Conservation (phyloP, 2,329 filamentous ascomycete species). For the Monilinia fructicola region DNA sequence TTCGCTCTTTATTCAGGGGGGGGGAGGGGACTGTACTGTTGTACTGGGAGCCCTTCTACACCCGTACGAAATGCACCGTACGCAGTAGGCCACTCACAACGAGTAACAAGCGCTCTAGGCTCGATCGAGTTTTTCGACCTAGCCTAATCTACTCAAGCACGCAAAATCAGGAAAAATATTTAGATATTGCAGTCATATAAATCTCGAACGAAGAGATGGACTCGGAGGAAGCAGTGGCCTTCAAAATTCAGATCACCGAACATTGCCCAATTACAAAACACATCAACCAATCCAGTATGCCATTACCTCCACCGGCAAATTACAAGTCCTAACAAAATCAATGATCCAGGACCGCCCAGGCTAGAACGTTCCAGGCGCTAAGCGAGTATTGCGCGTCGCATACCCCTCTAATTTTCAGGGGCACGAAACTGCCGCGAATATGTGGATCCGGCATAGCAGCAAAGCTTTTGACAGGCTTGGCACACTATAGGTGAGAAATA, state of each 20-base stretch:
- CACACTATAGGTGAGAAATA: not conserved
- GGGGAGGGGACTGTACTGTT: not conserved
- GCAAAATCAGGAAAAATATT: not conserved
- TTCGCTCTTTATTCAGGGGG: too few relatives aligned
- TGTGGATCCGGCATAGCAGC: not conserved
- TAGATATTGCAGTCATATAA: not conserved
- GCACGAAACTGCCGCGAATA: constrained; percentile 12
- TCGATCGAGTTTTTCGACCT: not conserved
- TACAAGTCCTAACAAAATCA: not conserved
- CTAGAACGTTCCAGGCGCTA: not conserved
- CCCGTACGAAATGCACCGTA: not conserved
- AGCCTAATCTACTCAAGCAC: not conserved
- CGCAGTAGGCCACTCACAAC: not conserved
- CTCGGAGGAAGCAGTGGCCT: not conserved
- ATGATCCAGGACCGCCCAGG: not conserved
- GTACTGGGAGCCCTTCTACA: not conserved
- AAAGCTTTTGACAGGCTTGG: not conserved
- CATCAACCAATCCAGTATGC: not conserved
- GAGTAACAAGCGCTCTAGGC: not conserved
- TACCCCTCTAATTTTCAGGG: not conserved
- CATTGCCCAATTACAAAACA: not conserved
- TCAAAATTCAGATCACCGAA: not conserved
- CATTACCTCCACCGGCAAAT: too few relatives aligned
- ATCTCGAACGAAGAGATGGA: not conserved
- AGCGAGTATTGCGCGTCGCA: not conserved